A percentile compares a stretch with the other conserved stretches of the same genome.
phyloP scores from a whole-genome alignment of 2,329 filamentous ascomycete species.

The Ascochyta lentis region DNA sequence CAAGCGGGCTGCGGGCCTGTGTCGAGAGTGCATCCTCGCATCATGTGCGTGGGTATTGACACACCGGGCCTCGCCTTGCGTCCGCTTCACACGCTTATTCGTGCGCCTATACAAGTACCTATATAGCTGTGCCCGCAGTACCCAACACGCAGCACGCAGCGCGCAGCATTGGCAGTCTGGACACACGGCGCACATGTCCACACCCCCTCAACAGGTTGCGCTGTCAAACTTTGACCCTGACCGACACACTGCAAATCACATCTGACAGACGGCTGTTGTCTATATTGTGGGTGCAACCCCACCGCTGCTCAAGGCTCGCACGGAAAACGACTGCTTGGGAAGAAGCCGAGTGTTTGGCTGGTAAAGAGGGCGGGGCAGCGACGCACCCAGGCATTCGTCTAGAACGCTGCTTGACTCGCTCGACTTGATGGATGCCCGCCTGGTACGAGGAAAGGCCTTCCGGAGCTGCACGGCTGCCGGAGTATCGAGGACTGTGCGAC shows the following conservation, averaged over 20 bases:
- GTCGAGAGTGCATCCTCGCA: slow-evolving; percentile 12
- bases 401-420: slow-evolving; percentile 36
- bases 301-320: neutral
- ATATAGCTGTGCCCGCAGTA: neutral
- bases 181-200: neutral
- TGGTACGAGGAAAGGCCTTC: slow-evolving; percentile 27
- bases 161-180: neutral
- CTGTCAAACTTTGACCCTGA: slow-evolving; percentile 8
- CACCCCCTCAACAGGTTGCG: neutral
- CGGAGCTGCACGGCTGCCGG: slow-evolving; percentile 21
- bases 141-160: neutral
- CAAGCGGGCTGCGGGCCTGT: slow-evolving; percentile 15
- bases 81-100: slow-evolving; percentile 17
- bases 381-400: slow-evolving; percentile 23
- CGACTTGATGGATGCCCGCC: slow-evolving; percentile 19
- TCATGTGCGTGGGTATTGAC: neutral
- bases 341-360: slow-evolving; percentile 16
- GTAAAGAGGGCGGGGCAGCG: slow-evolving; percentile 18
- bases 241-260: slow-evolving; percentile 2
- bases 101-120: neutral
- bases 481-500: slow-evolving; percentile 24
- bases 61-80: slow-evolving; percentile 21
- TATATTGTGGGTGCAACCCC: slow-evolving; percentile 15
- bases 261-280: slow-evolving; percentile 10
- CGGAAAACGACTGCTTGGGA: slow-evolving; percentile 3